Percentiles rank a stretch among this genome's conserved stretches.
Conservation (phyloP, 805 yeast genomes). For the Cyberlindnera xylosilytica region DNA sequence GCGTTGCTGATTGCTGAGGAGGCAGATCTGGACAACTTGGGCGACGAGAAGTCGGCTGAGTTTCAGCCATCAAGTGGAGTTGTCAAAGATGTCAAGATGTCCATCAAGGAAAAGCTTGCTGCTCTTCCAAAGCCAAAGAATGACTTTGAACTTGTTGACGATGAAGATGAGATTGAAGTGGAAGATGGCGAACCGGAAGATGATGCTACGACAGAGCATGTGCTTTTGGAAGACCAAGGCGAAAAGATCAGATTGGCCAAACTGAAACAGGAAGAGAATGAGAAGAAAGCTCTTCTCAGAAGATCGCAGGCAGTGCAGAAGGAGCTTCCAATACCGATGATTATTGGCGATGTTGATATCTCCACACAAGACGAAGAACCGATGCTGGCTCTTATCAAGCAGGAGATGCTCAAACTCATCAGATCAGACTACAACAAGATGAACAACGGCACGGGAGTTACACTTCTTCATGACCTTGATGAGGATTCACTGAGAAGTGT, state of each 20-base stretch:
- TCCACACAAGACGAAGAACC: not conserved
- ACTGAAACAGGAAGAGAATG: constrained; percentile 14
- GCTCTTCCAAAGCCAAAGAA: constrained; percentile 41
- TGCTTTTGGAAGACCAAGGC: constrained; percentile 18
- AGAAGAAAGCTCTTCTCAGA: constrained; percentile 29
- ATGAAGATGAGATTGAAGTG: constrained; percentile 24
- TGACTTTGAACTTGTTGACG: constrained; percentile 41
- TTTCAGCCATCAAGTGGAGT: not conserved
- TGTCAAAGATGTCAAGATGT: not conserved
- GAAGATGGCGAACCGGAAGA: constrained; percentile 14
- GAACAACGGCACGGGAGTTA: constrained; percentile 21
- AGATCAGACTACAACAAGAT: constrained; percentile 39
- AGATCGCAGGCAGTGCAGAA: constrained; percentile 46
- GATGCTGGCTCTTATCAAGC: constrained; percentile 20
- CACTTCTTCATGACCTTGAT: constrained; percentile 22
- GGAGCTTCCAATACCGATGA: constrained; percentile 41
- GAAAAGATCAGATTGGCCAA: constrained; percentile 19
- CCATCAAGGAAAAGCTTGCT: constrained; percentile 26
- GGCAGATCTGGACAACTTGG: constrained; percentile 7
- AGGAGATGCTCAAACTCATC: constrained; percentile 36
- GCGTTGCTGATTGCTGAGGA: constrained; percentile 27
- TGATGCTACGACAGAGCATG: not conserved
- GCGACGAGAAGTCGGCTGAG: not conserved
- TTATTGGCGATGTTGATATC: constrained; percentile 4
- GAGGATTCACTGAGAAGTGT: constrained; percentile 10